A percentile compares a stretch with the other conserved stretches of the same genome.
These are phyloP conservation scores for Pseudohalonectria lignicola DNA, from an alignment of 2,329 filamentous ascomycete species.

Conservation along the genomic window DNA sequence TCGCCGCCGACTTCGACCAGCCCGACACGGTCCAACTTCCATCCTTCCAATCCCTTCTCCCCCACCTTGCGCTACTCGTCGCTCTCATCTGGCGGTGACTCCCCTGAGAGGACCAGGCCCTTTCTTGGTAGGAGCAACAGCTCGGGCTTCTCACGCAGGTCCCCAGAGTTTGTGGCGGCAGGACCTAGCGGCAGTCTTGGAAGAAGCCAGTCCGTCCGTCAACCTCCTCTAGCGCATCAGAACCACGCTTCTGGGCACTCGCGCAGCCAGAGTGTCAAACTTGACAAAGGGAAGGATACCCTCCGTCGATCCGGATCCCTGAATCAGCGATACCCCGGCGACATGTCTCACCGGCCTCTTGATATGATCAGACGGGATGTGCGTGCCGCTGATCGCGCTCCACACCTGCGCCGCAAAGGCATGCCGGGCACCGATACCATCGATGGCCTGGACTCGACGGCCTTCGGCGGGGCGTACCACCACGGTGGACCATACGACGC, in stretches of 20 bases:
- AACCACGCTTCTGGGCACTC: neutral
- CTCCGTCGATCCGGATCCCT: slow-evolving; percentile 30
- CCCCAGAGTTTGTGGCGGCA: slow-evolving; percentile 2
- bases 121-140: slow-evolving; percentile 10
- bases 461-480: slow-evolving; percentile 60
- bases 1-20: slow-evolving; percentile 44
- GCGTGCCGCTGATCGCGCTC: slow-evolving; percentile 53
- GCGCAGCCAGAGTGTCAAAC: slow-evolving; percentile 11
- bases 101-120: slow-evolving; percentile 3
- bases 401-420: slow-evolving; percentile 50
- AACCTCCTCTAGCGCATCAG: neutral
- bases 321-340: slow-evolving; percentile 48
- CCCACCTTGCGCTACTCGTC: slow-evolving; percentile 17
- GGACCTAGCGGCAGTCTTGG: slow-evolving; percentile 9
- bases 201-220: slow-evolving; percentile 7
- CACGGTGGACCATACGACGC: slow-evolving; percentile 89
- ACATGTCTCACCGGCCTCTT: slow-evolving; percentile 54
- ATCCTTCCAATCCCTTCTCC: slow-evolving; percentile 31
- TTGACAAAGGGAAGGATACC: slow-evolving; percentile 5
- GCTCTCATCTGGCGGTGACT: slow-evolving; percentile 7
- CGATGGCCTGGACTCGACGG: slow-evolving; percentile 61
- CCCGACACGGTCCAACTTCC: slow-evolving; percentile 34
- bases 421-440: slow-evolving; percentile 65
- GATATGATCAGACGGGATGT: slow-evolving; percentile 53
- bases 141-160: slow-evolving; percentile 3